phyloP scores from a whole-genome alignment of 352 stramenopile genomes.

The Phytophthora tentaculata region DNA sequence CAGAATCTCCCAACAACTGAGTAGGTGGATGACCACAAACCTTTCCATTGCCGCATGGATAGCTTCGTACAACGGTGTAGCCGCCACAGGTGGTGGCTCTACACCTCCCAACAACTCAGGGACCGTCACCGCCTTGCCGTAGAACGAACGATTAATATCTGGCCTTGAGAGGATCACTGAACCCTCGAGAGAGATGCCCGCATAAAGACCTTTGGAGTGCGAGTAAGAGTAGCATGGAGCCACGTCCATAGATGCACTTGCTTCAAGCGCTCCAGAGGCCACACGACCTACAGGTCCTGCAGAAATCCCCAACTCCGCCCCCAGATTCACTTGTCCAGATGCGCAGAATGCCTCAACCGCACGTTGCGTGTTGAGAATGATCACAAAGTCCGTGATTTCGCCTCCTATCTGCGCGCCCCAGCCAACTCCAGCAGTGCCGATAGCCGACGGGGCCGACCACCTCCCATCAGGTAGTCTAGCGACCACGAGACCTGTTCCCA shows the following conservation, averaged over 20 bases:
- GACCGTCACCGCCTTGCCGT: constrained; percentile 78
- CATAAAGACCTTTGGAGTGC: constrained; percentile 91
- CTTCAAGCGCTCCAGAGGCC: constrained; percentile 74
- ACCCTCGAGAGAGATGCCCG: constrained; percentile 90
- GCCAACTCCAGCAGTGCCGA: constrained; percentile 90
- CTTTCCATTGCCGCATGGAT: constrained; percentile 72
- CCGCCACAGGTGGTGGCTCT: constrained; percentile 82
- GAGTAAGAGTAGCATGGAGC: constrained; percentile 94
- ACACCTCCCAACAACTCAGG: constrained; percentile 78
- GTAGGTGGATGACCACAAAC: constrained; percentile 32
- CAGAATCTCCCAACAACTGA: neutral
- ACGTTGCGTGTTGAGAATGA: constrained; percentile 93
- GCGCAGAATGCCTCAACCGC: constrained; percentile 87
- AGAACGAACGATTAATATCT: constrained; percentile 94
- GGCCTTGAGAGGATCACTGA: constrained; percentile 88
- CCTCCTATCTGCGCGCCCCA: constrained; percentile 93
- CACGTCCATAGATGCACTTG: constrained; percentile 77
- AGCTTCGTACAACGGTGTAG: constrained; percentile 86
- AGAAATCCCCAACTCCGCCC: constrained; percentile 89
- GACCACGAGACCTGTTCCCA: constrained; percentile 95
- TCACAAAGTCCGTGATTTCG: constrained; percentile 94
- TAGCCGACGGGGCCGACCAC: constrained; percentile 96
- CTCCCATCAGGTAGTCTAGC: constrained; percentile 91
- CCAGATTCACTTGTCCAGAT: constrained; percentile 91
- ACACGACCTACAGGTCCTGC: constrained; percentile 91